Evolutionary conservation across 2,329 filamentous ascomycete genomes (phyloP).

Genomic region (Diaporthe aspalathi): DNA sequence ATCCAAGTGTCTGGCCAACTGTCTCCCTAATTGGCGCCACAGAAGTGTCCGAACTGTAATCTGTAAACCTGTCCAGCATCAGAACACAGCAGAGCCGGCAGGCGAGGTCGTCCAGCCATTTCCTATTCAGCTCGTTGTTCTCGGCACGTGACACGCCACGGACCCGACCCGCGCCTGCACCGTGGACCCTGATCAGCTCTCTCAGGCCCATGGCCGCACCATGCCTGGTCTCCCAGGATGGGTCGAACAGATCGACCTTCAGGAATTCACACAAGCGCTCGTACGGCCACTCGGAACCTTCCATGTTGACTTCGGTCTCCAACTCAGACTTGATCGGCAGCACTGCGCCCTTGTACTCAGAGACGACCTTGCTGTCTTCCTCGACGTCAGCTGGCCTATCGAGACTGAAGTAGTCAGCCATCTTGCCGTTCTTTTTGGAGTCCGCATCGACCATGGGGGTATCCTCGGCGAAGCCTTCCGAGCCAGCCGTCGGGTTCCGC

Average conservation of each 20-base stretch:
- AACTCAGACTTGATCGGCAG: conserved; percentile 84
- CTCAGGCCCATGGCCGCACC: conserved; percentile 95
- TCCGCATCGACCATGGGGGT: conserved; percentile 64
- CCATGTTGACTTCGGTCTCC: conserved; percentile 79
- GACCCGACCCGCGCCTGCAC: conserved; percentile 83
- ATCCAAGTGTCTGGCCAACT: conserved; percentile 91
- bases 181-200: conserved; percentile 92
- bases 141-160: conserved; percentile 76
- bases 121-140: conserved; percentile 83
- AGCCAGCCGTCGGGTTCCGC: conserved; percentile 69
- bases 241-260: conserved; percentile 91
- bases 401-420: conserved; percentile 89
- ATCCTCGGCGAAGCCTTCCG: conserved; percentile 72
- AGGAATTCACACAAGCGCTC: conserved; percentile 94
- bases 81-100: conserved; percentile 94
- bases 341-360: conserved; percentile 90
- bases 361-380: conserved; percentile 91
- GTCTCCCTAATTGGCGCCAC: conserved; percentile 97
- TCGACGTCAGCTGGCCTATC: conserved; percentile 82
- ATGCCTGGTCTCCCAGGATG: conserved; percentile 94
- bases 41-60: conserved; percentile 97
- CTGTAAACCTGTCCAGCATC: conserved; percentile 96
- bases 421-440: conserved; percentile 71
- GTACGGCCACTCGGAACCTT: conserved; percentile 92
- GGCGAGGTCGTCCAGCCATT: conserved; percentile 94